Base-by-base conservation (phyloP, 2,329 filamentous ascomycete genomes). In the Acrodontium crateriforme region DNA sequence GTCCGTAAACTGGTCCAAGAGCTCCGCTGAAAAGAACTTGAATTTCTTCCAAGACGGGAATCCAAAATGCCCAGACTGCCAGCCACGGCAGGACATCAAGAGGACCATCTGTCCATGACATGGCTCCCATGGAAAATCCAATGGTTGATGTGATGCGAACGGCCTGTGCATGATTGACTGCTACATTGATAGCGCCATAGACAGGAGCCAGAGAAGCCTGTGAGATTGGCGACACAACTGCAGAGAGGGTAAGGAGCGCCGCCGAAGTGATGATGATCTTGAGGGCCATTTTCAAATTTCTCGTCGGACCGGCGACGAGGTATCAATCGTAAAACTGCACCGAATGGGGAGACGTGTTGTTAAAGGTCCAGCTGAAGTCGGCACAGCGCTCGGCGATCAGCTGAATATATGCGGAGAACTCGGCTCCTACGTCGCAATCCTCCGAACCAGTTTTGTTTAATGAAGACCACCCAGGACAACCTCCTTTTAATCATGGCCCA, bases 101-200 rank as follows among this genome's bases (percentile, higher is more conserved):
- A 5, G 4, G 5, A 22, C 8, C 13, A 10, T 12, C 5, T 12
- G n/a, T 10, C 20, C 10, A 4, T 5, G 20, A n/a, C 10, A n/a
- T n/a, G 20, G 20, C 13, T n/a, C 10, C 20, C 10, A 22, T 22
- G 4, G 20, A 22, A 8, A n/a, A 4, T 8, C 20, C 20, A 10
- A 74, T 53, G 36, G 84, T 75, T 35, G 74, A 71, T 16, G 71
- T 74, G 3, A 69, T 59, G 42, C 73, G 73, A 37, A 83, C 13
- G 6, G 37, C 29, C 59, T 24, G 16, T 9, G 40, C 78, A 77
- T 94, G 87, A 52, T 76, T 78, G 39, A 77, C 62, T 1, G 71
- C 67, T 1, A 83, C 65, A 2, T 87, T 80, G 19, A 92, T 80
- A 10, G 76, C 74, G 28, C 89, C 89, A 54, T 91, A 95, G 8